Percentiles rank a stretch among this genome's conserved stretches.
These are phyloP conservation scores for Ustilago loliicola DNA, from an alignment of 1,284 basidiomycete species.

Conservation along the genomic window DNA sequence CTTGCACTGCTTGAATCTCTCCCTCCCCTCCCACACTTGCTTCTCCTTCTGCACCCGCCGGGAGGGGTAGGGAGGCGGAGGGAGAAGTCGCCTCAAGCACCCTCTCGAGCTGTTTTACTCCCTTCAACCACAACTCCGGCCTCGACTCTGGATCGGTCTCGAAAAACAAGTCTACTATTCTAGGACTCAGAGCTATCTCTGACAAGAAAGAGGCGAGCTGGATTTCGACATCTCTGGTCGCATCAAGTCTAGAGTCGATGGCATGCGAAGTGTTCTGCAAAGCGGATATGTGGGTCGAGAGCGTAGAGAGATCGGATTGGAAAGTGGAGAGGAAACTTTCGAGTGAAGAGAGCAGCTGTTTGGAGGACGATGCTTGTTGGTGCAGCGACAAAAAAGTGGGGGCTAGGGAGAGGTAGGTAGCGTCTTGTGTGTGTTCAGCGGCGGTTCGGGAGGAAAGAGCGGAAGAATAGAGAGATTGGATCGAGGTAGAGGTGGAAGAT, in stretches of 20 bases:
- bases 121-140: constrained; percentile 78
- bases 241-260: constrained; percentile 87
- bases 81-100: constrained; percentile 77
- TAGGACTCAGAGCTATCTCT: constrained; percentile 85
- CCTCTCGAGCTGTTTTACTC: constrained; percentile 83
- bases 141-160: constrained; percentile 78
- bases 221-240: constrained; percentile 85
- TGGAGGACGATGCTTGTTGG: constrained; percentile 80
- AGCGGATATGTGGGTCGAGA: constrained; percentile 94
- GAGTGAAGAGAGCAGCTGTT: constrained; percentile 78
- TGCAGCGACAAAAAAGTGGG: constrained; percentile 45
- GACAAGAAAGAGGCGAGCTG: constrained; percentile 84
- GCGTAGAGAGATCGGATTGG: constrained; percentile 89
- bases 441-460: constrained; percentile 9
- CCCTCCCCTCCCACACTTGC: not conserved
- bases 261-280: constrained; percentile 89
- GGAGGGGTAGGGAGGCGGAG: constrained; percentile 72
- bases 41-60: not conserved
- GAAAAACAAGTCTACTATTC: constrained; percentile 82
- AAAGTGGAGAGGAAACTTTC: constrained; percentile 93
- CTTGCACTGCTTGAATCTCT: constrained; percentile 78
- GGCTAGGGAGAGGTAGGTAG: constrained; percentile 19
- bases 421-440: constrained; percentile 8
- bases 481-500: constrained; percentile 1
- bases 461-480: constrained; percentile 30